A percentile compares a stretch with the other conserved stretches of the same genome.
phyloP scores from a whole-genome alignment of 352 stramenopile species.

The Peronosclerospora sorghi region DNA sequence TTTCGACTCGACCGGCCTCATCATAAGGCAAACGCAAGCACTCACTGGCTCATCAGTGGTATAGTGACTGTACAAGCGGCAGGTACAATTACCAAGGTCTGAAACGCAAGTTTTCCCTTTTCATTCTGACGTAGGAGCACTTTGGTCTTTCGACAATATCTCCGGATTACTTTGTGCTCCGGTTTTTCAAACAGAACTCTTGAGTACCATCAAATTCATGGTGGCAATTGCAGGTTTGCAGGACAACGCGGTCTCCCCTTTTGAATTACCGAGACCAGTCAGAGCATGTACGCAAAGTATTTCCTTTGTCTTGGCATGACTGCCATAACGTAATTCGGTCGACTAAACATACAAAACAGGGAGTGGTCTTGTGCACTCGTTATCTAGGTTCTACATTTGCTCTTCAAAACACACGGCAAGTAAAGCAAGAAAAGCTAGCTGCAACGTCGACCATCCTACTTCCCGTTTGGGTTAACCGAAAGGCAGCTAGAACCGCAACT shows the following conservation, averaged over 20 bases:
- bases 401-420: constrained; percentile 8
- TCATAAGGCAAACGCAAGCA: constrained; percentile 32
- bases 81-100: too few species aligned
- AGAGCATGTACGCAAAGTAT: constrained; percentile 35
- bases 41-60: constrained; percentile 33
- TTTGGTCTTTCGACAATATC: constrained; percentile 30
- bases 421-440: constrained; percentile 23
- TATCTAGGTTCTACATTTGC: constrained; percentile 37
- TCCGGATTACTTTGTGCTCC: constrained; percentile 17
- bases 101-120: constrained; percentile 5
- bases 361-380: constrained; percentile 38
- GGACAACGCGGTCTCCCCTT: constrained; percentile 38
- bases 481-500: constrained; percentile 21
- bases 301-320: constrained; percentile 9
- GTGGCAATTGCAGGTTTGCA: constrained; percentile 65
- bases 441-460: constrained; percentile 44
- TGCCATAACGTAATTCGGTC: constrained; percentile 18
- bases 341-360: constrained; percentile 5
- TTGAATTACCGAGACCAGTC: constrained; percentile 62
- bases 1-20: constrained; percentile 21
- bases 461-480: constrained; percentile 38
- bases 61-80: constrained; percentile 11
- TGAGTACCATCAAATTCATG: constrained; percentile 22
- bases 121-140: constrained; percentile 6
- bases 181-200: constrained; percentile 13